A percentile compares a stretch with the other conserved stretches of the same genome.
These are phyloP conservation scores for Solanum chacoense DNA, from an alignment of 305 asterid genomes.

Conservation along the genomic window DNA sequence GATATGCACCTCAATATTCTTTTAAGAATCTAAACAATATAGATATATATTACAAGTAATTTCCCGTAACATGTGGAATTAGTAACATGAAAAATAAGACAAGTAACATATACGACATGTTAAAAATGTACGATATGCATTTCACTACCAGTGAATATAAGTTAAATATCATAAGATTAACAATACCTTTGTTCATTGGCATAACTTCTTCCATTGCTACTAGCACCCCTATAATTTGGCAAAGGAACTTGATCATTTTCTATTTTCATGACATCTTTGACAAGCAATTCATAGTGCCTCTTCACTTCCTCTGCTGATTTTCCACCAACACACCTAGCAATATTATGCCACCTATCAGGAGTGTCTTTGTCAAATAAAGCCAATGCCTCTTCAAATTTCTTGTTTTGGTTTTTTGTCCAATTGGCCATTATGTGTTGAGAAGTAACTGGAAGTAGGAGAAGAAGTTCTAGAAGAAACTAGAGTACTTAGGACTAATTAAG, in stretches of 20 bases:
- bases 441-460: neutral
- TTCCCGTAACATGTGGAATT: neutral
- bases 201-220: conserved; percentile 26
- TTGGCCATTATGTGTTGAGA: conserved; percentile 5
- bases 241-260: conserved; percentile 59
- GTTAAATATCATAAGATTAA: neutral
- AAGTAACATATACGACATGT: neutral
- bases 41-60: neutral
- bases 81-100: neutral
- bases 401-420: conserved; percentile 78
- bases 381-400: conserved; percentile 80
- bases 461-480: neutral
- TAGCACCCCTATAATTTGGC: conserved; percentile 45
- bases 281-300: conserved; percentile 56
- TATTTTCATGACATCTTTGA: conserved; percentile 55
- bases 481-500: neutral
- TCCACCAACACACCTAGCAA: conserved; percentile 63
- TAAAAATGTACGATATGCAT: neutral
- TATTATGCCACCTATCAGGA: conserved; percentile 72
- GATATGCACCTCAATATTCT: neutral
- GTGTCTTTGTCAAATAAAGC: conserved; percentile 71
- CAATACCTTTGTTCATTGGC: conserved; percentile 45
- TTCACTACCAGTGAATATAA: neutral
- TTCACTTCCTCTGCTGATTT: conserved; percentile 71
- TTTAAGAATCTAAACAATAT: neutral